Evolutionary conservation across 192 early-diverging fungal species (phyloP), one percentile per base, ranked within the genome.

Genomic region (Spizellomyces punctatus): DNA sequence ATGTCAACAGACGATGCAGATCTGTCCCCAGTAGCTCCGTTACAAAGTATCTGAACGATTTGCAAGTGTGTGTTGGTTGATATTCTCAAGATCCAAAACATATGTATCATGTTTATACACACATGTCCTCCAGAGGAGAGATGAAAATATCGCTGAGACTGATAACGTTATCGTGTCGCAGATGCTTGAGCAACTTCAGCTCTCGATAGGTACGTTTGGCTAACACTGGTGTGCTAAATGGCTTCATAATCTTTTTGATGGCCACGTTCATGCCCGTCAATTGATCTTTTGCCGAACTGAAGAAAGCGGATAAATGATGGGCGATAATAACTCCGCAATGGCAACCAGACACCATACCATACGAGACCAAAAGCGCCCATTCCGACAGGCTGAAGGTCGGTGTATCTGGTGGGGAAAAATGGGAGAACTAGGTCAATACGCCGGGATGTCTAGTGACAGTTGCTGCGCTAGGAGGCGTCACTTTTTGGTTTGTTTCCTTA

Each of bases 291-390:
- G 95, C 92, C 10, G 96, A 96, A 76, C 93, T 95, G 71, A 6
- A 6, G 47, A 71, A 16, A 8, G 17, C 16, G 46, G 6, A 10
- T 46, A 54, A 27, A 59, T 16, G 8, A 47, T 22, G 7, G 22
- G 7, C 5, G 6, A n/a, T 6, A 7, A 22, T 22, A 19, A 6
- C 16, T 56, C 22, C 4, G n/a, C 54, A 22, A n/a, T 56, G 7
- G 7, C 54, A 22, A 6, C 6, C n/a, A 56, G 22, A 44, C 19
- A 16, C 63, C 79, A 80, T 88, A 96, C 92, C 96, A 98, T 21
- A 98, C 96, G 7, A 98, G 85, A 78, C 96, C 96, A 79, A 97
- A 98, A 5, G 96, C 94, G 48, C 96, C 96, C 92, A 97, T 95
- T 43, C 96, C 96, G 19, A 98, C 91, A 8, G 95, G 93, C 75